Base-by-base conservation (phyloP, 441 rosid species). In the Aquilaria agallochum region DNA sequence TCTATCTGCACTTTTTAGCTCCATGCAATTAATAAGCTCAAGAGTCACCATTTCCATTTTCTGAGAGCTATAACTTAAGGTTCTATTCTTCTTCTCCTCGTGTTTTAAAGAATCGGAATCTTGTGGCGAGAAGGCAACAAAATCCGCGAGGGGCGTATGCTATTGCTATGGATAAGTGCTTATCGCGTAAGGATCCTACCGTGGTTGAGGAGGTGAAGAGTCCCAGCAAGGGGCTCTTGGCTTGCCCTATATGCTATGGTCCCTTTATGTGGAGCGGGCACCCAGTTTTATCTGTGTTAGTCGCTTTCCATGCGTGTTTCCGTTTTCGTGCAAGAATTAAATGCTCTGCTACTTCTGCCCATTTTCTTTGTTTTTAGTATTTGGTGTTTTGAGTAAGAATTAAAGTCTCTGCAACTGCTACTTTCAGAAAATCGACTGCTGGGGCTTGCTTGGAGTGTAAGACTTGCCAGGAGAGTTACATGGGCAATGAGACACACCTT, bases 181-280 rank as follows among this genome's bases (percentile, higher is more conserved):
- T 49, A 6, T 45, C 42, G 56, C 66, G 27, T 33, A 30, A 84
- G 95, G 88, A 74, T 36, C 42, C 79, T 9, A 42, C 46, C 30
- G 68, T 56, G 74, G 81, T 58, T n/a, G 72, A 75, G 20, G 72
- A 72, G 59, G 75, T 78, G 46, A 76, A 63, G 36, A 55, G 54
- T 47, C n/a, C 33, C 7, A 65, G 52, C 62, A 67, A 64, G 50
- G 71, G 64, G 67, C 58, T 77, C 52, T 68, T 90, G 54, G 97
- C 91, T 63, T 90, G 93, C 62, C 97, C 97, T 13, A 74, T 88
- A 11, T 90, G 97, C 71, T 88, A 79, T 62, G 32, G 62, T 63
- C 77, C 80, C 3, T 68, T 90, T 7, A 71, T 66, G 8, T 50
- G 58, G 64, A 72, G 58, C 15, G 70, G 63, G 5, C 80, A 68